Percentiles rank a stretch among this genome's conserved stretches.
Conservation (phyloP, 371 early-diverging fungal genomes). For the Smittium culicis region DNA sequence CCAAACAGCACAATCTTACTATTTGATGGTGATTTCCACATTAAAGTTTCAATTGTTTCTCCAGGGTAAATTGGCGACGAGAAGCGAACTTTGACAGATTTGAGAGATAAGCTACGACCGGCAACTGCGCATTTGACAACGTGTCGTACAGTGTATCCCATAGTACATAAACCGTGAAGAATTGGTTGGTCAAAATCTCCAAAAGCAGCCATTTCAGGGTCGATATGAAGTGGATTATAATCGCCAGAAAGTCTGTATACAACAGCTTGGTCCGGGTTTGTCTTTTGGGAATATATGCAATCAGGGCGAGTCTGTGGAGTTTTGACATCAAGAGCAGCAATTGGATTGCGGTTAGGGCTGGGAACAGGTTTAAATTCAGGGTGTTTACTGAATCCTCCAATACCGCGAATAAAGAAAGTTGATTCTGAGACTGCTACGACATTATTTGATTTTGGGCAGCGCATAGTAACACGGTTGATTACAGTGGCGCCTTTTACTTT, state of each 20-base stretch:
- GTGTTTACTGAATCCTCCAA: slow-evolving; percentile 77
- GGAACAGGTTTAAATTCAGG: slow-evolving; percentile 35
- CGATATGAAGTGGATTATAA: slow-evolving; percentile 86
- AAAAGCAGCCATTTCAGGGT: slow-evolving; percentile 82
- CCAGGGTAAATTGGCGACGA: slow-evolving; percentile 89
- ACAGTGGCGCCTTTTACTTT: slow-evolving; percentile 89
- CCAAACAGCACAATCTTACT: slow-evolving; percentile 57
- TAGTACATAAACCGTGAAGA: slow-evolving; percentile 86
- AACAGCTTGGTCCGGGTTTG: slow-evolving; percentile 73
- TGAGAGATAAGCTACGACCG: slow-evolving; percentile 52
- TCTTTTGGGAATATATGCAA: slow-evolving; percentile 58
- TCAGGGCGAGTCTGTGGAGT: slow-evolving; percentile 79
- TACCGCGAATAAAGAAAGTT: slow-evolving; percentile 83
- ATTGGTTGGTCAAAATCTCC: slow-evolving; percentile 94
- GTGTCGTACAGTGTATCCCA: slow-evolving; percentile 77
- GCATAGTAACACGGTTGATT: slow-evolving; percentile 63
- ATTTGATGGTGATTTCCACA: slow-evolving; percentile 80
- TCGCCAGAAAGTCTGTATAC: slow-evolving; percentile 26
- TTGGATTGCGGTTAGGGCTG: slow-evolving; percentile 49
- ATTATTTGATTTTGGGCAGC: slow-evolving; percentile 52
- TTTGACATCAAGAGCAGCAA: slow-evolving; percentile 50
- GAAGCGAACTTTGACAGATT: slow-evolving; percentile 82
- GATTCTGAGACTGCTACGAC: slow-evolving; percentile 73
- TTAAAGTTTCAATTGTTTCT: slow-evolving; percentile 78
- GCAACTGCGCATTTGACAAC: slow-evolving; percentile 59